Base-by-base conservation (phyloP, 2,329 filamentous ascomycete species). In the Capronia epimyces region DNA sequence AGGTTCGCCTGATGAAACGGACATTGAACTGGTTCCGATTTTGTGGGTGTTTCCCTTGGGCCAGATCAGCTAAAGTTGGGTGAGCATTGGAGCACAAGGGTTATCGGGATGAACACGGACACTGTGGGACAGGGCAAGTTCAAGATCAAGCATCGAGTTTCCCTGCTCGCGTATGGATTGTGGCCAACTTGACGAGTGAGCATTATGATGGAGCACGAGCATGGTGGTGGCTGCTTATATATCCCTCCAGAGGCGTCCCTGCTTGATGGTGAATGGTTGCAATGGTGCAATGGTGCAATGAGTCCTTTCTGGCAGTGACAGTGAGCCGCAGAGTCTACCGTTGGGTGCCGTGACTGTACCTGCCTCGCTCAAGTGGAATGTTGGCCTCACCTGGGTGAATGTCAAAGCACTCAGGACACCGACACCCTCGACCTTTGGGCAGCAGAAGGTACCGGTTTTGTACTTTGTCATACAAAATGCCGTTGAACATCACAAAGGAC, bases 171-270 rank as follows among this genome's bases (percentile, higher is more conserved):
- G 43, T 46, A 49, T 47, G 9, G 40, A 31, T 24, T 47, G 24
- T 37, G 22, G 46, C 49, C 48, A 52, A 18, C 29, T 24, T 50
- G 55, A 40, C 41, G n/a, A 43, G 25, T 43, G 46, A 45, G 45
- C 52, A 53, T 57, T 41, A 20, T 43, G 49, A 40, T 49, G 43
- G 39, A 55, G 49, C 45, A 57, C 29, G 21, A 55, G 55, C 55
- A 57, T 57, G 51, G 25, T 52, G 43, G 39, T 24, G 32, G 42
- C 24, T 27, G 18, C 5, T 31, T 43, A 24, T 43, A 49, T 50
- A 48, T 29, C 39, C 40, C 2, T 43, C 15, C 18, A 20, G 24
- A 16, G 40, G 44, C 29, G 49, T 49, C 45, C 49, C 44, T 49
- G 48, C 41, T 45, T 37, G 13, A 25, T 8, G n/a, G 24, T 41